These are phyloP conservation scores for Fraxinus albicans DNA, from an alignment of 305 asterid genomes.

Conservation along the genomic window DNA sequence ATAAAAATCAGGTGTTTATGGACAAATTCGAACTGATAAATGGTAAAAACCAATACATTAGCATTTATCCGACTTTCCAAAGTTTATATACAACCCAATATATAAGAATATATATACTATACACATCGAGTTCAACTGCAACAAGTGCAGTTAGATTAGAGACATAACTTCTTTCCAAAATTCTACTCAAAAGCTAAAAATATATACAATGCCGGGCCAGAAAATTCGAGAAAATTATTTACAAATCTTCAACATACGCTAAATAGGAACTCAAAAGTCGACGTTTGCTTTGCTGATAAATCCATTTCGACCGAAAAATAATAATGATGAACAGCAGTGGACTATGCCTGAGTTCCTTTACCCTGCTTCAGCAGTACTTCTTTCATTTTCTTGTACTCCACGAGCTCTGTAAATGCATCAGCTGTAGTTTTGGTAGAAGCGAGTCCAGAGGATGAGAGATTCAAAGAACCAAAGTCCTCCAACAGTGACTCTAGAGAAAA, in stretches of 20 bases:
- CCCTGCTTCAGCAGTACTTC: conserved; percentile 46
- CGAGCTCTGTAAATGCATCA: conserved; percentile 71
- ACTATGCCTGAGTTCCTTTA: conserved; percentile 28
- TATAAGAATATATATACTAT: background rate
- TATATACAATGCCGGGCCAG: background rate
- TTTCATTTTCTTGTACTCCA: conserved; percentile 42
- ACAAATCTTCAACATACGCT: background rate
- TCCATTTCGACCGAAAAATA: background rate
- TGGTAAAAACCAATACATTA: no score
- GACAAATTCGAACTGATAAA: background rate
- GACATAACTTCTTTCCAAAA: background rate
- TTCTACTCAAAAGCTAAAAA: background rate
- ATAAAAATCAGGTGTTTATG: no score
- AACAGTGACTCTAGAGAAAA: conserved; percentile 19
- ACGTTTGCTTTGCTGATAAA: background rate
- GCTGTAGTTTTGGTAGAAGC: conserved; percentile 51
- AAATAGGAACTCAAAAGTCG: background rate
- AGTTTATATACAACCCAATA: background rate
- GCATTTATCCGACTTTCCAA: background rate
- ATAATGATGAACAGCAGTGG: background rate
- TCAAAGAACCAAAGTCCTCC: conserved; percentile 23
- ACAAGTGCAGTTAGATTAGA: background rate
- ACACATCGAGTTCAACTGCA: background rate
- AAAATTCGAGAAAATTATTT: background rate
- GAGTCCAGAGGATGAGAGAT: conserved; percentile 36